A percentile compares a stretch with the other conserved stretches of the same genome.
Evolutionary conservation across 2,329 filamentous ascomycete genomes (phyloP).

Genomic region (Botrytis squamosa): DNA sequence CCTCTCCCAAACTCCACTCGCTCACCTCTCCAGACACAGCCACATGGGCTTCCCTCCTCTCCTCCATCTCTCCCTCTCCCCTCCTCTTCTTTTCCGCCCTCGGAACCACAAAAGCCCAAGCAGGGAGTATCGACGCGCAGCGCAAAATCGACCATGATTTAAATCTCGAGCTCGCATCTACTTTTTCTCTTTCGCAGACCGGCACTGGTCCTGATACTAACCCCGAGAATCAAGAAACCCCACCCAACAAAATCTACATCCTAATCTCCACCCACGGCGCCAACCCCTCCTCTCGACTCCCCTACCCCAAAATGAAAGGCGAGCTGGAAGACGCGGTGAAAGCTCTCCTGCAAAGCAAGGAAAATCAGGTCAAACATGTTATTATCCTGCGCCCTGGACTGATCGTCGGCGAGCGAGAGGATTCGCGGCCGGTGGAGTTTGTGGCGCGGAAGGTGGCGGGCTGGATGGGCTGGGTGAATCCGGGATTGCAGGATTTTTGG

Average conservation of each 20-base stretch:
- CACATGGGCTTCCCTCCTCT: constrained; percentile 64
- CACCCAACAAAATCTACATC: constrained; percentile 57
- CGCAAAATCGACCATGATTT: constrained; percentile 87
- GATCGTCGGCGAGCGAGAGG: constrained; percentile 69
- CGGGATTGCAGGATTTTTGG: constrained; percentile 60
- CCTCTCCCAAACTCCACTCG: constrained; percentile 59
- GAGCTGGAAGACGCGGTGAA: constrained; percentile 79
- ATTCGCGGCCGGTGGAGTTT: constrained; percentile 58
- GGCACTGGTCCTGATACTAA: no score
- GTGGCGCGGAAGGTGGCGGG: constrained; percentile 55
- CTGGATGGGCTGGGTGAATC: constrained; percentile 54
- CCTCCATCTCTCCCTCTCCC: constrained; percentile 43
- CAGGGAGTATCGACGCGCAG: constrained; percentile 75
- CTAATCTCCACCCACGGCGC: constrained; percentile 43
- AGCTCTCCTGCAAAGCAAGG: constrained; percentile 44
- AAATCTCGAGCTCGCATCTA: constrained; percentile 72
- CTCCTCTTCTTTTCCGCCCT: constrained; percentile 72
- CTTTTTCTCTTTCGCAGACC: not conserved
- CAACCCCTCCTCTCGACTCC: constrained; percentile 52
- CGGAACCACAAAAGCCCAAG: constrained; percentile 73
- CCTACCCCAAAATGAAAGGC: constrained; percentile 73
- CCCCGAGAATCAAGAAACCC: constrained; percentile 52
- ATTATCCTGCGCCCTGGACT: constrained; percentile 76
- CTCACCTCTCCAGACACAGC: constrained; percentile 65
- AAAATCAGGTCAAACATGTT: constrained; percentile 67